Percentiles rank a stretch among this genome's conserved stretches.
Evolutionary conservation across 306 rosid genomes (phyloP).

Genomic region (Lupinus albus): DNA sequence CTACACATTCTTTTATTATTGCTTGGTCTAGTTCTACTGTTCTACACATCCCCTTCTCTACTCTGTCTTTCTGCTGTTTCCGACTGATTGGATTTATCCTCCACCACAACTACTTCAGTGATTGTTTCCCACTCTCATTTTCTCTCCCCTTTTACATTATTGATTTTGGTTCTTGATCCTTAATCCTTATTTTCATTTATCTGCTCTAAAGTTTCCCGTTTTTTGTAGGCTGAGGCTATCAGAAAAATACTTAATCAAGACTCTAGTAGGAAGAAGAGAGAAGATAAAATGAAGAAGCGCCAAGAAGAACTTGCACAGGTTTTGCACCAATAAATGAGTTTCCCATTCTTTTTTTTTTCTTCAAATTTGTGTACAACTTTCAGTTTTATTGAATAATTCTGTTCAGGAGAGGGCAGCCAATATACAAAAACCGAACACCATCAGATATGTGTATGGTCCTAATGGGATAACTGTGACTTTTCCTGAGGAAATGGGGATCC

Average conservation of each 20-base stretch:
- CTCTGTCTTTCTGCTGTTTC: too few species aligned
- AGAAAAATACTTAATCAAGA: constrained; percentile 96
- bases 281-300: constrained; percentile 92
- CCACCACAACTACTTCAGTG: too few species aligned
- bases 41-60: too few species aligned
- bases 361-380: constrained; percentile 28
- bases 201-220: neutral
- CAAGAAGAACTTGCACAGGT: constrained; percentile 92
- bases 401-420: constrained; percentile 87
- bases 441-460: constrained; percentile 73
- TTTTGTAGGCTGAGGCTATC: constrained; percentile 84
- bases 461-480: constrained; percentile 71
- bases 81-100: too few species aligned
- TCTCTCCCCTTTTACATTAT: too few species aligned
- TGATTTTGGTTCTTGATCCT: too few species aligned
- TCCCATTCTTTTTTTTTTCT: constrained; percentile 2
- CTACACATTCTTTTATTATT: too few species aligned
- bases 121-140: too few species aligned
- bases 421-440: constrained; percentile 60
- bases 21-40: too few species aligned
- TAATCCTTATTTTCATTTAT: too few species aligned
- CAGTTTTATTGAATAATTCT: constrained; percentile 25
- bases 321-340: constrained; percentile 31
- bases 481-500: constrained; percentile 82
- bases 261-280: constrained; percentile 84